Evolutionary conservation across 441 rosid genomes (phyloP), one percentile per base, ranked within the genome.

Genomic region (Mallotus japonicus): DNA sequence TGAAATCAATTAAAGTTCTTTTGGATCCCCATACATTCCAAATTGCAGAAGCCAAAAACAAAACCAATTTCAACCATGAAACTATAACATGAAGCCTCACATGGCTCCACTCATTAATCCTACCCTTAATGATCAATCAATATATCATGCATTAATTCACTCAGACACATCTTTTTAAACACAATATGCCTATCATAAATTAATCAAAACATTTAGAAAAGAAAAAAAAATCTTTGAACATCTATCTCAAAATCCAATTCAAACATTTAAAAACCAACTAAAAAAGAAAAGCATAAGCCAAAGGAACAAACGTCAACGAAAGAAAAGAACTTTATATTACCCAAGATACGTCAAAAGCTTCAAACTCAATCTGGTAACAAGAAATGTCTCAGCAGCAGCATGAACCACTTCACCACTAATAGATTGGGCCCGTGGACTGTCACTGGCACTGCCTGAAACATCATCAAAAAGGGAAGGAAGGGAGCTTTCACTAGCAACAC

Each of bases 321-420:
- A 65, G 37, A 69, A 10, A 4, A 53, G 56, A 53, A 17, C 56
- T 15, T 15, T 24, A 24, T 53, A 3, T 55, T 84, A 94, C 97
- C 94, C 92, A 40, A 95, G 92, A 84, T 80, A 95, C 62, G 79
- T 79, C 9, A 89, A 66, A 13, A 95, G 92, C 84, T 87, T 88
- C 83, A 87, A 75, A 72, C 89, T 78, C 64, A 90, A 83, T 65
- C 96, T 86, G 77, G 96, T 85, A 58, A 89, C 32, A 78, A 88
- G 78, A 69, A 82, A 87, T 2, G 92, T 90, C 73, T 94, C 90
- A 0, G 90, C 81, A 46, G 94, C 88, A 1, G 85, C 96, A 63
- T 84, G 91, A 67, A 84, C 84, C 62, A 88, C 89, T 55, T 87
- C 90, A 72, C 65, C 75, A 51, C 78, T 66, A 55, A 84, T 19